Conservation (phyloP, 2,329 filamentous ascomycete genomes). For the Ceratocystis destructans region DNA sequence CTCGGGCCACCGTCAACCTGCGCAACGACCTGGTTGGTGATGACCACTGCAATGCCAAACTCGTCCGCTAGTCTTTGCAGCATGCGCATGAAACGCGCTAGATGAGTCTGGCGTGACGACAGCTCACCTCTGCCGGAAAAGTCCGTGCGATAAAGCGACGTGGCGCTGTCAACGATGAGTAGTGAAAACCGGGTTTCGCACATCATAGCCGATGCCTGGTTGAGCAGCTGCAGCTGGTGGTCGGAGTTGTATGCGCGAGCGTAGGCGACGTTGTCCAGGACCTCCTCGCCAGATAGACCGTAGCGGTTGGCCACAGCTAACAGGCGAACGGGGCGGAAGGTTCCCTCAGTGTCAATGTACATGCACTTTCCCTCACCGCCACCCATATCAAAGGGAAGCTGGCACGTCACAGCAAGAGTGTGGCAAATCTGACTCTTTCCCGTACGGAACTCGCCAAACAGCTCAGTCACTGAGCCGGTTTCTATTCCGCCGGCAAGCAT, state of each 20-base stretch:
- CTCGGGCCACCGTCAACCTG: conserved; percentile 94
- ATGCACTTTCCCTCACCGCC: conserved; percentile 96
- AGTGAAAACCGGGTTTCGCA: conserved; percentile 96
- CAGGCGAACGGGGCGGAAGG: conserved; percentile 82
- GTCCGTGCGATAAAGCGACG: conserved; percentile 87
- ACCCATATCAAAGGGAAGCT: conserved; percentile 96
- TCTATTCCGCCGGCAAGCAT: conserved; percentile 88
- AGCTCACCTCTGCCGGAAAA: conserved; percentile 94
- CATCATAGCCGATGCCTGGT: conserved; percentile 97
- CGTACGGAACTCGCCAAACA: conserved; percentile 95
- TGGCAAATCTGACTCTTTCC: conserved; percentile 99
- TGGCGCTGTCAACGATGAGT: conserved; percentile 90
- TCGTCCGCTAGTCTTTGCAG: conserved; percentile 64
- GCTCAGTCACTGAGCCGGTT: conserved; percentile 93
- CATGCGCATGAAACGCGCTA: conserved; percentile 79
- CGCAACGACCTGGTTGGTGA: conserved; percentile 96
- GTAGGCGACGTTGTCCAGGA: conserved; percentile 96
- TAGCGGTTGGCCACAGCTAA: conserved; percentile 88
- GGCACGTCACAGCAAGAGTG: conserved; percentile 94
- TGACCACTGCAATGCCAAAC: conserved; percentile 95
- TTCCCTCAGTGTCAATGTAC: conserved; percentile 97
- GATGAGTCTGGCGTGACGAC: conserved; percentile 78
- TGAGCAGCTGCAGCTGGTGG: conserved; percentile 86
- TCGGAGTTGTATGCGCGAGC: conserved; percentile 97
- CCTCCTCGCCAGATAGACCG: conserved; percentile 89